A percentile compares a stretch with the other conserved stretches of the same genome.
Conservation (phyloP, 768 basidiomycete genomes). For the Baorangia bicolor region DNA sequence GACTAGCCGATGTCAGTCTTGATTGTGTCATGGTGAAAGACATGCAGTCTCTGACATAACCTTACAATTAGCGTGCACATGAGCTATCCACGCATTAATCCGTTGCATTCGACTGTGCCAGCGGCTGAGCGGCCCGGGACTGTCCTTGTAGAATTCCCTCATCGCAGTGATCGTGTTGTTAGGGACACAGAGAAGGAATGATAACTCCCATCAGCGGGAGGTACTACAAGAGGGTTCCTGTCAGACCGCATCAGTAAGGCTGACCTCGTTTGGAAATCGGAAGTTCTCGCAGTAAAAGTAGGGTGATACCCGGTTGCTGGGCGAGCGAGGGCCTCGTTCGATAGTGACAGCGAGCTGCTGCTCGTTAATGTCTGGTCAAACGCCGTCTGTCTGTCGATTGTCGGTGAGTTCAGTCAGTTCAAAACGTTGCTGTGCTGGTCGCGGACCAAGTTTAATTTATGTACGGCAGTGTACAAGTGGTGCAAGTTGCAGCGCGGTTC, state of each 20-base stretch:
- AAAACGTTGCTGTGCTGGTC: background rate
- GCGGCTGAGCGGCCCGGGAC: no score
- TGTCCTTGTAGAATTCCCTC: background rate
- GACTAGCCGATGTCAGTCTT: background rate
- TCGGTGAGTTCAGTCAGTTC: background rate
- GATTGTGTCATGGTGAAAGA: no score
- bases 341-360: background rate
- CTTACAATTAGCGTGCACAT: background rate
- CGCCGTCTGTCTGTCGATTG: no score
- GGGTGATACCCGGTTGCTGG: background rate
- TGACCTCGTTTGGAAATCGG: background rate
- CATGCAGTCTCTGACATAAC: background rate
- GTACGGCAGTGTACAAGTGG: background rate
- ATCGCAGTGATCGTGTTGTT: background rate
- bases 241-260: background rate
- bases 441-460: background rate
- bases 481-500: background rate
- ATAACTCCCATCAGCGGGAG: background rate
- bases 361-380: background rate
- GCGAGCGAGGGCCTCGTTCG: background rate
- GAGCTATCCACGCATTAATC: background rate
- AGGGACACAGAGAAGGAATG: background rate
- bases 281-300: background rate
- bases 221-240: background rate
- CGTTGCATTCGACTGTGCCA: no score